These are phyloP conservation scores for Triangularia setosa DNA, from an alignment of 2,329 filamentous ascomycete genomes.

Conservation along the genomic window DNA sequence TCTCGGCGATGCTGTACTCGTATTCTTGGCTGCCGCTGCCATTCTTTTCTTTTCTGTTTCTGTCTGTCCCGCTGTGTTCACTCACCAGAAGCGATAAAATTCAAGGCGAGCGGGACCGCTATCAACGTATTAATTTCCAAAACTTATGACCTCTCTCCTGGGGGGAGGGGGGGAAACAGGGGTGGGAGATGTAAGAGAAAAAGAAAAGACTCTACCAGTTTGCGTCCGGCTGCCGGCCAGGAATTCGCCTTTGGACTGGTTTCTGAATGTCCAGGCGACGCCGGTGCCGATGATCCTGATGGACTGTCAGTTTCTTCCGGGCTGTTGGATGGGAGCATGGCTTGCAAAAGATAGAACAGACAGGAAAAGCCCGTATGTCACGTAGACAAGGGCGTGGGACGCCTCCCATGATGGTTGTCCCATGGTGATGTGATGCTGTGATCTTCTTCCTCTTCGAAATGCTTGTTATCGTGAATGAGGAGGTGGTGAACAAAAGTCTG, in stretches of 20 bases:
- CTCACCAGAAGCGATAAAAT: slow-evolving; percentile 92
- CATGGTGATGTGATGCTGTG: slow-evolving; percentile 46
- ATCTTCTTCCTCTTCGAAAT: neutral
- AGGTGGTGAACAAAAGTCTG: neutral
- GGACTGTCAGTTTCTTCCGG: slow-evolving; percentile 6
- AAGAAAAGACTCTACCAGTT: slow-evolving; percentile 59
- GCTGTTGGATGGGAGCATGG: neutral
- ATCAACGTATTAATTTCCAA: slow-evolving; percentile 31
- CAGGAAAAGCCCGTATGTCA: slow-evolving; percentile 76
- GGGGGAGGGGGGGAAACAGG: neutral
- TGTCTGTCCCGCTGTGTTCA: slow-evolving; percentile 37
- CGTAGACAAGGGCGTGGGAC: slow-evolving; percentile 79
- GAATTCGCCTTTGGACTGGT: slow-evolving; percentile 67
- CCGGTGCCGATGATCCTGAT: slow-evolving; percentile 59
- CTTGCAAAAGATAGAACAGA: slow-evolving; percentile 35
- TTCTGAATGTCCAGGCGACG: slow-evolving; percentile 54
- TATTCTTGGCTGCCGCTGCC: slow-evolving; percentile 48
- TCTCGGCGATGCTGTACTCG: slow-evolving; percentile 19
- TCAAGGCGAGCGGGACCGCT: slow-evolving; percentile 79
- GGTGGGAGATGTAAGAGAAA: neutral
- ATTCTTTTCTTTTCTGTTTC: slow-evolving; percentile 50
- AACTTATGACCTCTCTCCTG: neutral
- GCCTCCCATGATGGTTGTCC: slow-evolving; percentile 70
- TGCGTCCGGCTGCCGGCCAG: slow-evolving; percentile 76
- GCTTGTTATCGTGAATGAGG: neutral